Evolutionary conservation across 345 rosid species (phyloP).

Genomic region (Brassica incana): DNA sequence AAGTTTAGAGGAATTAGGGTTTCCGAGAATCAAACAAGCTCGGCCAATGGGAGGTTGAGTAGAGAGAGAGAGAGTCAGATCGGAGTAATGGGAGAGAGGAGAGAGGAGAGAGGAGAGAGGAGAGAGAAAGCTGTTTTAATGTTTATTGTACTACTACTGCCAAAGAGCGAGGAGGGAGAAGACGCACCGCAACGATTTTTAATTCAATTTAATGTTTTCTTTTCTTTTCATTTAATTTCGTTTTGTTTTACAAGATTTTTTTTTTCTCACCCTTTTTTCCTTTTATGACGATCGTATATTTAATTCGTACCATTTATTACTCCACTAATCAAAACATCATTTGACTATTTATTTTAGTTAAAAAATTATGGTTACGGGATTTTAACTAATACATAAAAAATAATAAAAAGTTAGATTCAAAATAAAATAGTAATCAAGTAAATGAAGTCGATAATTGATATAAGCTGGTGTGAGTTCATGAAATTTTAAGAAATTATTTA

Average conservation of each 20-base stretch:
- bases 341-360: background rate
- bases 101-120: too few relatives aligned
- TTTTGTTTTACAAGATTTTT: background rate
- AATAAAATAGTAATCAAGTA: background rate
- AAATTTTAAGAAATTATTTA: background rate
- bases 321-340: background rate
- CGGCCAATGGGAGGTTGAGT: slow-evolving; percentile 32
- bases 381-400: background rate
- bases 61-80: slow-evolving; percentile 38
- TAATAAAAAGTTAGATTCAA: background rate
- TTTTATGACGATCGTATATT: background rate
- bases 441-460: background rate
- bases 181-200: slow-evolving; percentile 18
- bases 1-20: slow-evolving; percentile 31
- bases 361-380: background rate
- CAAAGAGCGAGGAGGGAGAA: slow-evolving; percentile 20
- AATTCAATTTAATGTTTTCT: slow-evolving; percentile 21
- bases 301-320: background rate
- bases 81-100: slow-evolving; percentile 39
- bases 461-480: background rate
- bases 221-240: background rate
- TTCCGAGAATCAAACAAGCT: slow-evolving; percentile 30
- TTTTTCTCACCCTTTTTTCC: background rate
- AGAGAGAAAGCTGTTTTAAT: slow-evolving; percentile 18
- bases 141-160: slow-evolving; percentile 19